A percentile compares a stretch with the other conserved stretches of the same genome.
Conservation (phyloP, 768 basidiomycete species). For the Boletus fagicola region DNA sequence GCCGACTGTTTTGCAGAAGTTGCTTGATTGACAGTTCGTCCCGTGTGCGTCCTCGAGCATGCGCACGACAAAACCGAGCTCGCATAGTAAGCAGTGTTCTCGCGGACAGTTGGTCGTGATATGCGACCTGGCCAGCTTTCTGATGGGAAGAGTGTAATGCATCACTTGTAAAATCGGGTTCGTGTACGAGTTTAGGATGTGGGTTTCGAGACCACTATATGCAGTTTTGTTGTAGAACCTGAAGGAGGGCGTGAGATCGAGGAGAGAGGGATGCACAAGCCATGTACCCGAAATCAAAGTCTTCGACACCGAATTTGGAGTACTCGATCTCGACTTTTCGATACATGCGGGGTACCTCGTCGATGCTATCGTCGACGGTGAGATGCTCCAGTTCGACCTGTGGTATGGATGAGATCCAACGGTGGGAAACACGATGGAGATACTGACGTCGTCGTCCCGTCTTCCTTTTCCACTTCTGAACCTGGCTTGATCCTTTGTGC, state of each 20-base stretch:
- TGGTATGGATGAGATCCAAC: slow-evolving; percentile 3
- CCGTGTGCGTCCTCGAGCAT: slow-evolving; percentile 97
- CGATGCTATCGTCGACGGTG: slow-evolving; percentile 49
- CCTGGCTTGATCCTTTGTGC: slow-evolving; percentile 58
- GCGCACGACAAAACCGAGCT: slow-evolving; percentile 88
- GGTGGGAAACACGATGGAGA: not conserved
- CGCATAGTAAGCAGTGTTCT: slow-evolving; percentile 93
- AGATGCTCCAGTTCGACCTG: slow-evolving; percentile 57
- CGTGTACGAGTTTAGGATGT: slow-evolving; percentile 96
- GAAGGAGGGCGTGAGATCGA: not conserved
- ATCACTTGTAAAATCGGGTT: slow-evolving; percentile 89
- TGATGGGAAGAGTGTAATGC: slow-evolving; percentile 77
- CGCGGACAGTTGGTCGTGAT: slow-evolving; percentile 83
- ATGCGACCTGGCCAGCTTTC: slow-evolving; percentile 84
- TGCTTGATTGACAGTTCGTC: slow-evolving; percentile 93
- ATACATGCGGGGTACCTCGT: slow-evolving; percentile 75
- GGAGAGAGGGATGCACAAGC: not conserved
- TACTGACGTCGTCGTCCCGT: slow-evolving; percentile 41
- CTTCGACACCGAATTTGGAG: slow-evolving; percentile 96
- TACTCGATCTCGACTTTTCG: slow-evolving; percentile 97
- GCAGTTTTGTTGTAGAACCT: slow-evolving; percentile 93
- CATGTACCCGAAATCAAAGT: slow-evolving; percentile 93
- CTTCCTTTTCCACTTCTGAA: slow-evolving; percentile 82
- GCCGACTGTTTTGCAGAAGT: slow-evolving; percentile 93
- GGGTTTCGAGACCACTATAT: slow-evolving; percentile 92